Base-by-base conservation (phyloP, 768 basidiomycete genomes). In the Coprinopsis strossmayeri region DNA sequence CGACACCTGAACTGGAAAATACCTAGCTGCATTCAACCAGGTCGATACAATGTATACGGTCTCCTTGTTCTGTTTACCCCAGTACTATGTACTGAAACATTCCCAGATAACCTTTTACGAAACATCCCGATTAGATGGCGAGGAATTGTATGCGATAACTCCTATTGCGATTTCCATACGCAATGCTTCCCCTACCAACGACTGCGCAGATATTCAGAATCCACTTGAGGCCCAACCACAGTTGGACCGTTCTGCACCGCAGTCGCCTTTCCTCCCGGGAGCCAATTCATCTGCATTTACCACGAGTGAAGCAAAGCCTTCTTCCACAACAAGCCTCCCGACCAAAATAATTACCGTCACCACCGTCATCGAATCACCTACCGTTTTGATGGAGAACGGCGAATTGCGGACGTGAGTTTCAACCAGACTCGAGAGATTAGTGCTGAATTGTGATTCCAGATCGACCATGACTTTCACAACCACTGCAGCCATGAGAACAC, bases 61-160 rank as follows among this genome's bases (percentile, higher is more conserved):
- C 11, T 17, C 43, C 17, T 26, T 34, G n/a, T 7, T 32, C 13
- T 15, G 40, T 7, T 46, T 23, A 21, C 17, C 34, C 20, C 42
- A 34, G 53, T 15, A 15, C 30, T 38, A 15, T 18, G 35, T 18
- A 11, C 18, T 11, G 11, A 38, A 5, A 17, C 11, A 18, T 38
- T 11, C 9, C 10, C 46, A 78, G 75, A 56, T 75, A 32, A 76
- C 74, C 1, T 63, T 73, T 41, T 76, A 77, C 52, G 76, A 78
- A 52, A 51, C 56, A 2, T 68, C 69, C 2, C 59, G 61, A 21
- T 58, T 70, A 30, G 59, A 70, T 25, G 59, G 58, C 23, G 42
- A 58, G 20, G 53, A 55, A 10, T 66, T 57, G 50, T 75, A 71
- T 48, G 57, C 66, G 17, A 73, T 75, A 48, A 73, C 71, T 12